Conservation (phyloP, 768 basidiomycete genomes). For the Auriscalpium microsporum region DNA sequence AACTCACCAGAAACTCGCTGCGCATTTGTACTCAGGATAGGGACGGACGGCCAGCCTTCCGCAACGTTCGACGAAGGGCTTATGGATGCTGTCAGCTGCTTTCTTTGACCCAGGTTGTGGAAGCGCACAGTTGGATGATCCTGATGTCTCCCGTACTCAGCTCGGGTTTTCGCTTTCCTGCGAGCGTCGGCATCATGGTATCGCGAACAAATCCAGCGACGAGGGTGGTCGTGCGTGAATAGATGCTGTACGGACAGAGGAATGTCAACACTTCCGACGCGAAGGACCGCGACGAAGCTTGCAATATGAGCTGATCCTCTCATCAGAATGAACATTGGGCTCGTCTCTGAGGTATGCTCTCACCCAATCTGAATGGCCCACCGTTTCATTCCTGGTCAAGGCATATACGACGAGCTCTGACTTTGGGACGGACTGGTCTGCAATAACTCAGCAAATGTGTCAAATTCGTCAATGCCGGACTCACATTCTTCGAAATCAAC, state of each 20-base stretch:
- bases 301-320: no score
- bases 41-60: constrained; percentile 7
- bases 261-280: constrained; percentile 7
- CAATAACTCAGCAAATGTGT: background rate
- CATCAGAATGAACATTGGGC: no score
- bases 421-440: constrained; percentile 29
- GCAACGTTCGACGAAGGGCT: constrained; percentile 7
- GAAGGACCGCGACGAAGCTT: background rate
- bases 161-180: background rate
- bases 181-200: background rate
- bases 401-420: constrained; percentile 27
- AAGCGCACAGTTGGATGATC: background rate
- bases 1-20: background rate
- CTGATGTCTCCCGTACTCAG: background rate
- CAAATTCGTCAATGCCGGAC: background rate
- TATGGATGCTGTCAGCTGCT: background rate
- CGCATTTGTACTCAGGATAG: constrained; percentile 1
- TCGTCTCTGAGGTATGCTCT: no score
- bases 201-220: constrained; percentile 4
- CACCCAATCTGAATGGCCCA: constrained; percentile 1
- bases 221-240: constrained; percentile 4
- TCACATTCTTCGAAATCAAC: constrained; percentile 10
- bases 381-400: constrained; percentile 17
- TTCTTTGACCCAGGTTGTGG: background rate
- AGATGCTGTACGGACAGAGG: constrained; percentile 6